These are phyloP conservation scores for Hemileia vastatrix DNA, from an alignment of 1,284 basidiomycete genomes.

Conservation along the genomic window DNA sequence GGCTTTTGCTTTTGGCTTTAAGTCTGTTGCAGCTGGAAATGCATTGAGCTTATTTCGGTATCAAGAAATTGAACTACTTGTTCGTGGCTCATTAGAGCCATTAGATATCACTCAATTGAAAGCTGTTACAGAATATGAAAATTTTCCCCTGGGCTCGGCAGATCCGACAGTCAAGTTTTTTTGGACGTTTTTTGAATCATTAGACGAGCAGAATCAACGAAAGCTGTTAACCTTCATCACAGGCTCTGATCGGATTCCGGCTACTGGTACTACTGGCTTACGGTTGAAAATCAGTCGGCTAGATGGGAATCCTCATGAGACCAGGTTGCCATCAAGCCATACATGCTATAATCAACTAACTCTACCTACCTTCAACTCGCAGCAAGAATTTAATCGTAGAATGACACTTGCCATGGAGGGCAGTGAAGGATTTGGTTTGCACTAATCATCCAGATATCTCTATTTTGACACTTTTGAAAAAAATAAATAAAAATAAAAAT, in stretches of 20 bases:
- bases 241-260: slow-evolving; percentile 32
- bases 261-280: slow-evolving; percentile 33
- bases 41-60: slow-evolving; percentile 32
- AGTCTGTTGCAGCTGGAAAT: slow-evolving; percentile 32
- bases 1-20: slow-evolving; percentile 34
- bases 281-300: slow-evolving; percentile 1
- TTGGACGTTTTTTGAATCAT: slow-evolving; percentile 27
- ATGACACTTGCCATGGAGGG: slow-evolving; percentile 8
- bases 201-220: slow-evolving; percentile 22
- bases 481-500: neutral
- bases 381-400: neutral
- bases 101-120: slow-evolving; percentile 30
- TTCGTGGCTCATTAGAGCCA: slow-evolving; percentile 29
- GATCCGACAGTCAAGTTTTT: slow-evolving; percentile 31
- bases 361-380: neutral
- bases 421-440: slow-evolving; percentile 12
- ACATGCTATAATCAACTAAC: slow-evolving; percentile 14
- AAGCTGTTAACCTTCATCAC: slow-evolving; percentile 34
- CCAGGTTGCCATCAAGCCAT: neutral
- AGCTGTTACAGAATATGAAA: slow-evolving; percentile 28
- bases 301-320: too few relatives aligned
- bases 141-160: slow-evolving; percentile 21
- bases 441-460: too few relatives aligned
- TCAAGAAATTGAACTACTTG: slow-evolving; percentile 36
- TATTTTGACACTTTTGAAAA: too few relatives aligned